phyloP scores from a whole-genome alignment of 2,329 filamentous ascomycete genomes.

The Fusarium aywerte region DNA sequence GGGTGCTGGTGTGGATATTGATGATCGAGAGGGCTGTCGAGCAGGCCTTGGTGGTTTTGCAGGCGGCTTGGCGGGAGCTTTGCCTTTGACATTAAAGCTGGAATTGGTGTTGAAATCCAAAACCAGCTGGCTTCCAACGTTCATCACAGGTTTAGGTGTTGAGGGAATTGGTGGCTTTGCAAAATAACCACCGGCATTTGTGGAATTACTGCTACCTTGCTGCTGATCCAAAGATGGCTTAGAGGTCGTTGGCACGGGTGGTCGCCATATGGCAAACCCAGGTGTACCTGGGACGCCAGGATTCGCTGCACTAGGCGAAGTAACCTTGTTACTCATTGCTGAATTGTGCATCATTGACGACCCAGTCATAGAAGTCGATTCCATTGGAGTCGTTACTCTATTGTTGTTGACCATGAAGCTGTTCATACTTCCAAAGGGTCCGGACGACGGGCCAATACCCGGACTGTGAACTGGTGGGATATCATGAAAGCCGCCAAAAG shows the following conservation, averaged over 20 bases:
- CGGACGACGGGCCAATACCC: slow-evolving; percentile 42
- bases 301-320: slow-evolving; percentile 30
- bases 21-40: slow-evolving; percentile 42
- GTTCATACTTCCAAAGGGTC: slow-evolving; percentile 50
- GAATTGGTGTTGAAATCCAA: slow-evolving; percentile 52
- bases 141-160: slow-evolving; percentile 53
- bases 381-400: slow-evolving; percentile 46
- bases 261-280: slow-evolving; percentile 54
- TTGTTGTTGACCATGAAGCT: slow-evolving; percentile 48
- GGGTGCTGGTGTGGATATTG: slow-evolving; percentile 36
- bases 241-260: slow-evolving; percentile 47
- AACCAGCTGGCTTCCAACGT: slow-evolving; percentile 51
- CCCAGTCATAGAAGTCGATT: slow-evolving; percentile 41
- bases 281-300: slow-evolving; percentile 49
- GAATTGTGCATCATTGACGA: slow-evolving; percentile 41
- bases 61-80: slow-evolving; percentile 50
- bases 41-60: slow-evolving; percentile 43
- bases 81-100: slow-evolving; percentile 49
- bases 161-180: slow-evolving; percentile 54
- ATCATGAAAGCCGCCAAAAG: slow-evolving; percentile 50
- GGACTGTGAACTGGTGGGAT: slow-evolving; percentile 47
- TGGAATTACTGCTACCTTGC: slow-evolving; percentile 37
- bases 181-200: slow-evolving; percentile 47
- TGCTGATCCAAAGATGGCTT: slow-evolving; percentile 41
- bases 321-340: slow-evolving; percentile 39